Evolutionary conservation across 2,329 filamentous ascomycete species (phyloP), one percentile per base, ranked within the genome.

Genomic region (Cladosporium sp.): DNA sequence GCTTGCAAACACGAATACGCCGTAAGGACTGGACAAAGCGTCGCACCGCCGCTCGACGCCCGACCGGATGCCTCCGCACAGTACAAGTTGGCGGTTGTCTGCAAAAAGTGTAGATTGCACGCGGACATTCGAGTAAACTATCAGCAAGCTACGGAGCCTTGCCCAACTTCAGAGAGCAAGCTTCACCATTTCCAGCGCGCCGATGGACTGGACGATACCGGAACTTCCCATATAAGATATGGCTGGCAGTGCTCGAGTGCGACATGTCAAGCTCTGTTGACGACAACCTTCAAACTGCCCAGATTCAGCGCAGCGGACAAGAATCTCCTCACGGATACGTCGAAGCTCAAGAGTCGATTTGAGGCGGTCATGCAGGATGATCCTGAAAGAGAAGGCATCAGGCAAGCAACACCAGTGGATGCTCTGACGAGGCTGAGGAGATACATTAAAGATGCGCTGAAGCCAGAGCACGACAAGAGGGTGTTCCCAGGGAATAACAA

Each of bases 1-100:
- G 80, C 79, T 61, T 88, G 86, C 69, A 77, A 74, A 54, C 87
- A 90, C 73, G 72, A 75, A 25, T 84, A 87, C 67, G 75, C 79
- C 44, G 74, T 74, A 45, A 88, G 89, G 67, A 60, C 72, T 19
- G 74, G 76, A 45, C 83, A 87, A 69, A 83, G 80, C 55, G 69
- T 74, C 32, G 67, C 79, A 24, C 77, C 79, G 5, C 68, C 69
- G 10, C 68, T 74, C 10, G 77, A 79, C 57, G 67, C 72, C 28
- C 66, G 70, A 32, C 69, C 74, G 35, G 69, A 72, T 58, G 62
- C 62, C 32, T 59, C 69, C 6, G 77, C 78, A 2, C 67, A 76
- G 47, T 84, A 82, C 67, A 83, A 79, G 62, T 75, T 87, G 25
- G 80, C 85, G 15, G 78, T 84, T 3, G 78, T 84, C 62, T 90